Conservation (phyloP, 2,329 filamentous ascomycete genomes). For the Fusarium camptoceras region DNA sequence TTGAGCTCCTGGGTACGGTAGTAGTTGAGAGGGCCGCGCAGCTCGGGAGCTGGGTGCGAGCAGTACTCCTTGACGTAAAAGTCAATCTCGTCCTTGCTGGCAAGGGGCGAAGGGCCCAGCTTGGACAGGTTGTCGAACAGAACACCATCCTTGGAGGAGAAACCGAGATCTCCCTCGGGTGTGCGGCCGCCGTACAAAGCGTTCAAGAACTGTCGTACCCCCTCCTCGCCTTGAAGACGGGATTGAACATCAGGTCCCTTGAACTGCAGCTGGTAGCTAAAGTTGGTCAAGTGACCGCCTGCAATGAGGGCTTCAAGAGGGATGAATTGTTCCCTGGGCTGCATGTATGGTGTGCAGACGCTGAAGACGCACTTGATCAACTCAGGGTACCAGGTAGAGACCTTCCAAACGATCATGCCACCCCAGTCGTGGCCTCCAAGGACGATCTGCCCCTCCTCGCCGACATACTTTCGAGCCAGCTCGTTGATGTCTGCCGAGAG, state of each 20-base stretch:
- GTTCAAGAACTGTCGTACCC: slow-evolving; percentile 77
- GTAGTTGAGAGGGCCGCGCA: slow-evolving; percentile 88
- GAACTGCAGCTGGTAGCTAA: slow-evolving; percentile 87
- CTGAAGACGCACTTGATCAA: slow-evolving; percentile 81
- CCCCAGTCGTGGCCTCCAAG: slow-evolving; percentile 96
- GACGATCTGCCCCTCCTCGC: slow-evolving; percentile 68
- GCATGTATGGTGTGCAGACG: slow-evolving; percentile 80
- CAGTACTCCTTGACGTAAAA: slow-evolving; percentile 80
- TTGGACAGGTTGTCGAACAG: slow-evolving; percentile 71
- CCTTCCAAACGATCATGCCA: slow-evolving; percentile 79
- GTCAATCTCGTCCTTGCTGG: slow-evolving; percentile 77
- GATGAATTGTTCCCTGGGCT: slow-evolving; percentile 64
- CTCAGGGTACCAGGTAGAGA: slow-evolving; percentile 78
- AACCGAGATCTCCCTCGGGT: slow-evolving; percentile 65
- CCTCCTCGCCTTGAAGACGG: slow-evolving; percentile 66
- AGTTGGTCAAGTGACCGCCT: slow-evolving; percentile 69
- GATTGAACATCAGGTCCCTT: slow-evolving; percentile 74
- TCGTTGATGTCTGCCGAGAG: slow-evolving; percentile 80
- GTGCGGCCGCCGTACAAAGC: slow-evolving; percentile 76
- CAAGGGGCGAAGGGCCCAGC: slow-evolving; percentile 67
- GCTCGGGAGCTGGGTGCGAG: slow-evolving; percentile 65
- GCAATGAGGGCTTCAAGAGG: slow-evolving; percentile 71
- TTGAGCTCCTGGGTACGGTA: slow-evolving; percentile 82
- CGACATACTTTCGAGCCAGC: slow-evolving; percentile 69
- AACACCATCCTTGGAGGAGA: slow-evolving; percentile 72